Evolutionary conservation across 2,329 filamentous ascomycete species (phyloP), one percentile per base, ranked within the genome.

Genomic region (Pezicula neosporulosa): DNA sequence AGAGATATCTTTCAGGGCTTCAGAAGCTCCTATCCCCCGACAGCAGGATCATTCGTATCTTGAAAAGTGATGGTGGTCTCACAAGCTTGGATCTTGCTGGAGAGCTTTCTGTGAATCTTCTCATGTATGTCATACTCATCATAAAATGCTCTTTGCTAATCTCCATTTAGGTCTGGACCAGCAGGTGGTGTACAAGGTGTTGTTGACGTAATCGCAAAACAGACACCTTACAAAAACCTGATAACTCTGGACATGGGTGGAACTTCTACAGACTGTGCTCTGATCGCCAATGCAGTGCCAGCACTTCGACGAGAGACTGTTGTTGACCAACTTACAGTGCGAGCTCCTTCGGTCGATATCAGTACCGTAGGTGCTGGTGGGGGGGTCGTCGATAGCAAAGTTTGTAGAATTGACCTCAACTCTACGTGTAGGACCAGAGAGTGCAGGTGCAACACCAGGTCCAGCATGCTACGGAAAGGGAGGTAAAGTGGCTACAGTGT

Each of bases 231-330:
- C 60, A 75, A 74, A 55, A 75, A 76, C 39, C 61, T 77, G 24
- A 75, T 77, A 47, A 77, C 74, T 0, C 65, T 77, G 12, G 75
- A 77, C 48, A 76, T 77, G 72, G 74, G 75, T n/a, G 75, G 74
- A 2, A 77, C 74, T 1, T 75, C 72, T 5, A 76, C 74, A 0
- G 75, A 77, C 49, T 74, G 72, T 52, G 73, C 74, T 1, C 58
- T 77, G 4, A 70, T 77, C 16, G 68, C 69, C 18, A 66, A 72
- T 16, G 70, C 71, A 2, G 68, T 71, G 49, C 70, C 70, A 5
- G 68, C 71, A 35, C 66, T 77, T 18, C 70, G 74, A 38, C 65
- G 74, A 33, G 73, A 77, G 55, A 77, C 73, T 0, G 66, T 72
- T 2, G 68, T 77, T 3, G 73, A 70, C 0, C 60, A 68, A 6